These are phyloP conservation scores for Sporothrix curviconia DNA, from an alignment of 2,329 filamentous ascomycete genomes.

Conservation along the genomic window DNA sequence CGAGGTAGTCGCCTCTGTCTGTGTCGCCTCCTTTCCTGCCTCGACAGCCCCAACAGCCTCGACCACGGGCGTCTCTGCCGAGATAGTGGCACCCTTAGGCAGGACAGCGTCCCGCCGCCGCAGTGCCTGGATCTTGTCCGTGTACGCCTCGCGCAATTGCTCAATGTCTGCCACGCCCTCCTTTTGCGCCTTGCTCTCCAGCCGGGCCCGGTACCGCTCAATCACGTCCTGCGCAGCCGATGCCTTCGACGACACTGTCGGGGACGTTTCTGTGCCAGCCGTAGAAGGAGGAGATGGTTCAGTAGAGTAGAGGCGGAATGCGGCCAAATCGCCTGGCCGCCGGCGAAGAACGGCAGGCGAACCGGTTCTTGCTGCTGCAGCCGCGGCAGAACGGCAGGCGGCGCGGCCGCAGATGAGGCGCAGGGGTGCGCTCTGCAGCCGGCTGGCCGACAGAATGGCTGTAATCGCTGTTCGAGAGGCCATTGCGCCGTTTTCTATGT, in stretches of 20 bases:
- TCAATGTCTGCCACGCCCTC: conserved; percentile 65
- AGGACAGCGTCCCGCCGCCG: conserved; percentile 59
- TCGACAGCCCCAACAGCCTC: neutral
- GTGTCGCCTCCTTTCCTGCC: neutral
- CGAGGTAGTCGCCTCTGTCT: neutral
- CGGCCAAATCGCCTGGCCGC: no score
- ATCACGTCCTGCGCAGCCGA: conserved; percentile 52
- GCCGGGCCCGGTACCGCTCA: conserved; percentile 83
- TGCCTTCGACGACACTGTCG: conserved; percentile 29
- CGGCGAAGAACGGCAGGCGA: neutral
- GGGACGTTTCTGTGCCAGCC: neutral
- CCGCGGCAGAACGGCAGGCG: neutral
- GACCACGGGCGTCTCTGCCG: neutral
- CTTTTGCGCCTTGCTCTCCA: conserved; percentile 71
- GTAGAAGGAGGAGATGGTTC: neutral
- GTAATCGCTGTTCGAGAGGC: neutral
- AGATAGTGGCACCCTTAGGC: conserved; percentile 21
- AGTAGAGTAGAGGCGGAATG: conserved; percentile 29
- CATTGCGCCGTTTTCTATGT: neutral
- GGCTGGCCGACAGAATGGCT: neutral
- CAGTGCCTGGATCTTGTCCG: conserved; percentile 70
- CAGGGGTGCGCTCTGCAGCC: conserved; percentile 4
- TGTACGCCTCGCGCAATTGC: conserved; percentile 74
- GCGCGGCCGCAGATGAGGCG: neutral
- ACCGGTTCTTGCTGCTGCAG: neutral